Conservation (phyloP, 2,329 filamentous ascomycete species). For the Xylaria sp. region DNA sequence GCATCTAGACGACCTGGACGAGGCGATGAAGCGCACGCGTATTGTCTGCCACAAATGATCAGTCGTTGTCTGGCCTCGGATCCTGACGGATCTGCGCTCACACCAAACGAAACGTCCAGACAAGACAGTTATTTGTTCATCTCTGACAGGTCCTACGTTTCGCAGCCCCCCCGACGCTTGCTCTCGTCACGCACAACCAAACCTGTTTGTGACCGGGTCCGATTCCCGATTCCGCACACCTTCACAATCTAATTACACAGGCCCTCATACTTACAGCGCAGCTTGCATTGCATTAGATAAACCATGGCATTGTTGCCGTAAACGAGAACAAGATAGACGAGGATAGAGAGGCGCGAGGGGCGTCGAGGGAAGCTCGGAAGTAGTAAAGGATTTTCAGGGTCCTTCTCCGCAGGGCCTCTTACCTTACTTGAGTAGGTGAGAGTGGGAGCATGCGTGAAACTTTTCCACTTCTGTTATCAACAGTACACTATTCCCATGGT, state of each 20-base stretch:
- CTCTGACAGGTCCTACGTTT: constrained; percentile 25
- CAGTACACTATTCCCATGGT: not conserved
- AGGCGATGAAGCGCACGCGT: constrained; percentile 9
- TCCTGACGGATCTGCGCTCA: constrained; percentile 6
- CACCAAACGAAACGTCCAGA: constrained; percentile 23
- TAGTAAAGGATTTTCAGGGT: constrained; percentile 31
- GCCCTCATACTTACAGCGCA: not conserved
- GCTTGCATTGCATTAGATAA: constrained; percentile 13
- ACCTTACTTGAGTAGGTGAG: constrained; percentile 8
- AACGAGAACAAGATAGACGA: not conserved
- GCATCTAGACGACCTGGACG: not conserved
- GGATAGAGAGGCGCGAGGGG: not conserved
- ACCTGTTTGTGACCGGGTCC: constrained; percentile 12
- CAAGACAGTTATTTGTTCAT: not conserved
- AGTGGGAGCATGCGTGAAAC: not conserved
- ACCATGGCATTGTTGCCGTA: constrained; percentile 7
- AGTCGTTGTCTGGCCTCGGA: constrained; percentile 20
- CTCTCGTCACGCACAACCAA: constrained; percentile 18
- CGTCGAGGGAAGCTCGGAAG: constrained; percentile 9
- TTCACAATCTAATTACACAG: constrained; percentile 14
- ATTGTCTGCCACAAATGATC: constrained; percentile 11
- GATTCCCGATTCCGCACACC: constrained; percentile 2
- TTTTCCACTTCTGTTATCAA: not conserved
- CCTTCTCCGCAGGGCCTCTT: constrained; percentile 30
- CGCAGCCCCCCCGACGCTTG: constrained; percentile 1